A percentile compares a stretch with the other conserved stretches of the same genome.
Evolutionary conservation across 129 eudicot genomes (phyloP).

Genomic region (Escallonia rubra): DNA sequence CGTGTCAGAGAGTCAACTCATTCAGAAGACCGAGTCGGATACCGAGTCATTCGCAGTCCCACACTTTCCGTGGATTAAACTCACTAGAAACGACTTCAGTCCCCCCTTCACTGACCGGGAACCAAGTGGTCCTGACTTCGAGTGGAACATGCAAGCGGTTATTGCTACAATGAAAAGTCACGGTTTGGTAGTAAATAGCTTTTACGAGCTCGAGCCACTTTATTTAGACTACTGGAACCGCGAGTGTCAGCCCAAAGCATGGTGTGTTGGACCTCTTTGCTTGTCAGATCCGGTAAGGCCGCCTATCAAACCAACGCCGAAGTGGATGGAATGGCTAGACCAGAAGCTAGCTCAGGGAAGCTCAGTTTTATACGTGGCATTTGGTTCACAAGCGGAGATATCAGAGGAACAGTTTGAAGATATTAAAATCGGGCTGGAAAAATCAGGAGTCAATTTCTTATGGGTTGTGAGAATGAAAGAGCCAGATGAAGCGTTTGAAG

Average conservation of each 20-base stretch:
- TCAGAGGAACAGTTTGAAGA: conserved; percentile 26
- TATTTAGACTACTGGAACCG: conserved; percentile 18
- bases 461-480: conserved; percentile 37
- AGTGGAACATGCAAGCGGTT: conserved; percentile 9
- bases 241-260: conserved; percentile 17
- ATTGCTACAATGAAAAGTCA: conserved; percentile 22
- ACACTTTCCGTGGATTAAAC: conserved; percentile 46
- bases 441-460: conserved; percentile 33
- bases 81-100: conserved; percentile 49
- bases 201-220: conserved; percentile 33
- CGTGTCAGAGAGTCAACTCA: conserved; percentile 1
- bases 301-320: background rate
- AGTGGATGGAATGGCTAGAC: conserved; percentile 44
- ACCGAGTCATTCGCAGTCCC: conserved; percentile 39
- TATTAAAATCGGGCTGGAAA: conserved; percentile 24
- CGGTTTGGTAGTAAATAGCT: conserved; percentile 37
- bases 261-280: conserved; percentile 45
- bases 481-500: conserved; percentile 25
- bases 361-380: conserved; percentile 36
- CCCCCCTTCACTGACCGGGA: conserved; percentile 16
- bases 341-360: conserved; percentile 14
- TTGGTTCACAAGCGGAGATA: conserved; percentile 46
- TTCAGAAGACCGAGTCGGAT: conserved; percentile 21
- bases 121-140: conserved; percentile 27
- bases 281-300: conserved; percentile 12